Conservation (phyloP, 345 rosid species). For the Gossypium mustelinum region DNA sequence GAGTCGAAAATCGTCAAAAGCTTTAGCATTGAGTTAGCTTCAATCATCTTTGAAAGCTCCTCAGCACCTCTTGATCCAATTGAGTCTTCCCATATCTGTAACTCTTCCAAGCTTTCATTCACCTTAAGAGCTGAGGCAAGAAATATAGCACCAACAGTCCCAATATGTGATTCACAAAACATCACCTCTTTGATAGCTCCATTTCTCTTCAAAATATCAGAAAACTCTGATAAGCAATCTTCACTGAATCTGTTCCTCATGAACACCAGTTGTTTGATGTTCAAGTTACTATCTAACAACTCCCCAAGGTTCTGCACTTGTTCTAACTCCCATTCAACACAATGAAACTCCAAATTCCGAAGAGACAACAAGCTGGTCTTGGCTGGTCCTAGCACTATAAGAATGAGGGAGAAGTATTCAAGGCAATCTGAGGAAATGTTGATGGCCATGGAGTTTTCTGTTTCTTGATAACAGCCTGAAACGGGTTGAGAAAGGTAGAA, state of each 20-base stretch:
- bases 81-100: constrained; percentile 95
- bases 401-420: constrained; percentile 44
- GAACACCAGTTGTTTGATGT: constrained; percentile 61
- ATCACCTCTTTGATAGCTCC: constrained; percentile 52
- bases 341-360: constrained; percentile 61
- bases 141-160: constrained; percentile 53
- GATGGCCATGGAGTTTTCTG: constrained; percentile 61
- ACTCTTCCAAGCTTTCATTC: constrained; percentile 73
- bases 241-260: constrained; percentile 45
- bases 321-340: constrained; percentile 62
- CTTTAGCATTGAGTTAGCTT: constrained; percentile 71
- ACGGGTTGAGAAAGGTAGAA: constrained; percentile 50
- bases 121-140: constrained; percentile 63
- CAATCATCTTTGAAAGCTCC: constrained; percentile 92
- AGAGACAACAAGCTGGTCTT: constrained; percentile 36
- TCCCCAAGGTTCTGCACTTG: constrained; percentile 45
- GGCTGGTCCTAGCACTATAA: constrained; percentile 47
- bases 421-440: constrained; percentile 42
- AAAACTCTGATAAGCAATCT: constrained; percentile 55
- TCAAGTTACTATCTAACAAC: constrained; percentile 50
- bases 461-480: constrained; percentile 58
- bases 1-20: constrained; percentile 75
- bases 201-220: constrained; percentile 52
- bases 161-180: constrained; percentile 53
- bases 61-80: constrained; percentile 89